Evolutionary conservation across 1,139 yeast genomes (phyloP).

Genomic region (Lodderomyces metapsilosis): DNA sequence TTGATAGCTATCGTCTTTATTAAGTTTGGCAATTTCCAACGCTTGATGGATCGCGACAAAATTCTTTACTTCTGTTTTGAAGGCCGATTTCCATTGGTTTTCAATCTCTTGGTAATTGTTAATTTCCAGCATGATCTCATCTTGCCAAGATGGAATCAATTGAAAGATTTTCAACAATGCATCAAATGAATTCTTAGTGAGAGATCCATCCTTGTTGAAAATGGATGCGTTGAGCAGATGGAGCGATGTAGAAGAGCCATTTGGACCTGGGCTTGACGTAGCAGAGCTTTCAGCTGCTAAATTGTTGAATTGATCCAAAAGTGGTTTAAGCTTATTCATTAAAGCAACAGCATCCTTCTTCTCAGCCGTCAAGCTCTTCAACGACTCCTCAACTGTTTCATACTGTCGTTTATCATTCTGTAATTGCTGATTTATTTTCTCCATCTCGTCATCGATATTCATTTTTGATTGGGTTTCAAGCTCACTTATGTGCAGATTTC

Average conservation of each 20-base stretch:
- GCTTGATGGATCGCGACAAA: slow-evolving; percentile 32
- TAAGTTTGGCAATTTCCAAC: slow-evolving; percentile 30
- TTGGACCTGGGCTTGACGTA: slow-evolving; percentile 10
- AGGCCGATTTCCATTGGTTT: slow-evolving; percentile 33
- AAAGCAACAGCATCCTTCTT: slow-evolving; percentile 23
- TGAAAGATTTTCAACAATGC: slow-evolving; percentile 25
- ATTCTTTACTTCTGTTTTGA: slow-evolving; percentile 30
- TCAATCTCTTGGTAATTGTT: slow-evolving; percentile 30
- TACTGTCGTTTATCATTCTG: slow-evolving; percentile 17
- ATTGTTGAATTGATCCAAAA: slow-evolving; percentile 27
- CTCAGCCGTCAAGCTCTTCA: slow-evolving; percentile 24
- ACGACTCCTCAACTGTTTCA: slow-evolving; percentile 24
- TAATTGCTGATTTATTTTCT: slow-evolving; percentile 13
- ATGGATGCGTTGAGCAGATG: slow-evolving; percentile 13
- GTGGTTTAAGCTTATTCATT: slow-evolving; percentile 24
- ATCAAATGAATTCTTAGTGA: slow-evolving; percentile 29
- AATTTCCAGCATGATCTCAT: slow-evolving; percentile 32
- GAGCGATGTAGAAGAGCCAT: slow-evolving; percentile 7
- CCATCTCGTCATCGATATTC: slow-evolving; percentile 19
- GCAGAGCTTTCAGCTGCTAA: slow-evolving; percentile 5
- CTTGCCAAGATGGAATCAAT: slow-evolving; percentile 37
- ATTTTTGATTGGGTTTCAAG: slow-evolving; percentile 23
- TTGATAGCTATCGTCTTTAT: slow-evolving; percentile 28
- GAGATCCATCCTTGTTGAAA: slow-evolving; percentile 33
- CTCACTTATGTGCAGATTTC: slow-evolving; percentile 21